Base-by-base conservation (phyloP, 176 grass and related monocot genomes). In the Oryza australiensis region DNA sequence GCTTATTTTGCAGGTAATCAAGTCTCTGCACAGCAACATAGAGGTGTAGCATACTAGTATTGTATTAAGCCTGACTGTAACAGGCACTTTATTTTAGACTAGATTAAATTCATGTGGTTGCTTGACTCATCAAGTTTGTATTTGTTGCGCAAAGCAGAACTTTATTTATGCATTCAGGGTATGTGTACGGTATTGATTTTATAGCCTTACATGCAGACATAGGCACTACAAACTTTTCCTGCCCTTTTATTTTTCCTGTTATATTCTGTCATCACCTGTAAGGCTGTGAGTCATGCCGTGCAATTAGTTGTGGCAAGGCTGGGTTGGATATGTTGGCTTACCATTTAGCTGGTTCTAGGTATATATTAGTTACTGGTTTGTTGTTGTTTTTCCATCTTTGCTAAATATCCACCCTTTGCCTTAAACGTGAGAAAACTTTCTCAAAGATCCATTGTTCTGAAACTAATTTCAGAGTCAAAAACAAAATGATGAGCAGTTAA, bases 1-100 rank as follows among this genome's bases (percentile, higher is more conserved):
- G 66, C 7, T 28, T 32, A 48, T 13, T 72, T 73, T 77, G 49
- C 89, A 94, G 92, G 84, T 87, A 5, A 83, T 91, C 64, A 94
- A 77, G 76, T 76, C 78, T 67, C 30, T 91, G 74, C 89, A 91
- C 80, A 46, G 23, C 55, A 87, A 85, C 63, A 83, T 91, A 80
- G 59, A 76, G 89, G 92, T 94, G 83, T 64, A 38, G 29, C 2
- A 29, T 29, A 29, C 29, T 29, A 29, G 3, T 68, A 15, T 68
- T 73, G 20, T 57, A 49, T 62, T 75, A 32, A 34, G 42, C 67
- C n/a, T 38, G 57, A 49, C 5, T 41, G 7, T 2, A 26, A 9
- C 42, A 48, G 33, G 30, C 0, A n/a, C 32, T 65, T 40, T 12
- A 67, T n/a, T 86, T 57, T 33, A 20, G 48, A 18, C 45, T 38